Evolutionary conservation across 768 basidiomycete species (phyloP).

Genomic region (Tylopilus balloui): DNA sequence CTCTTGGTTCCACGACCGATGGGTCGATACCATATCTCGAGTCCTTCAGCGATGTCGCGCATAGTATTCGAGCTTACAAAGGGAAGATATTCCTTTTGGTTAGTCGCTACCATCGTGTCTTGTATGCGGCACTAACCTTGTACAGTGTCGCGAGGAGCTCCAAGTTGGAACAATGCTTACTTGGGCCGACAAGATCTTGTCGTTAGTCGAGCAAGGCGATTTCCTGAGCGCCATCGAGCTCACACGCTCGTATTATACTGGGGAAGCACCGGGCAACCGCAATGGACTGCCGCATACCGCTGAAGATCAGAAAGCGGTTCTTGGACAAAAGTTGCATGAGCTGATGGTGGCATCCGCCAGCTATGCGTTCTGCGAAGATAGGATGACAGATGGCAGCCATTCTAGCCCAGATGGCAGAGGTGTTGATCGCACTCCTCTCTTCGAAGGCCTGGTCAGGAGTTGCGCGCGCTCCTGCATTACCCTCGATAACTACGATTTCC

Average conservation of each 20-base stretch:
- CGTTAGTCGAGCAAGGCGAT: conserved; percentile 78
- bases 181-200: conserved; percentile 92
- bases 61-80: conserved; percentile 79
- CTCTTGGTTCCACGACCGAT: conserved; percentile 42
- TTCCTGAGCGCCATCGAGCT: conserved; percentile 89
- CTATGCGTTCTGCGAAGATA: conserved; percentile 93
- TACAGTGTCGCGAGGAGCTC: conserved; percentile 61
- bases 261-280: conserved; percentile 76
- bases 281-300: conserved; percentile 77
- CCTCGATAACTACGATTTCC: conserved; percentile 75
- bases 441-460: conserved; percentile 78
- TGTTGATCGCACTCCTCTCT: conserved; percentile 86
- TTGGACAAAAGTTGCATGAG: conserved; percentile 73
- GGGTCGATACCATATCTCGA: conserved; percentile 47
- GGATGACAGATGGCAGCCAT: conserved; percentile 89
- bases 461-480: conserved; percentile 78
- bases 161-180: conserved; percentile 83
- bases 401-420: conserved; percentile 77
- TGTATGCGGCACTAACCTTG: conserved; percentile 3
- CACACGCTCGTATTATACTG: conserved; percentile 74
- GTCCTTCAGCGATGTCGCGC: conserved; percentile 51
- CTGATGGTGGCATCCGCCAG: conserved; percentile 83
- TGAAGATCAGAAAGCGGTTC: conserved; percentile 51
- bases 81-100: conserved; percentile 90
- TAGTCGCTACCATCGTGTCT: conserved; percentile 26